Percentiles rank a stretch among this genome's conserved stretches.
These are phyloP conservation scores for Acanthamoeba triangularis DNA, from an alignment of 208 protist genomes.

Conservation along the genomic window DNA sequence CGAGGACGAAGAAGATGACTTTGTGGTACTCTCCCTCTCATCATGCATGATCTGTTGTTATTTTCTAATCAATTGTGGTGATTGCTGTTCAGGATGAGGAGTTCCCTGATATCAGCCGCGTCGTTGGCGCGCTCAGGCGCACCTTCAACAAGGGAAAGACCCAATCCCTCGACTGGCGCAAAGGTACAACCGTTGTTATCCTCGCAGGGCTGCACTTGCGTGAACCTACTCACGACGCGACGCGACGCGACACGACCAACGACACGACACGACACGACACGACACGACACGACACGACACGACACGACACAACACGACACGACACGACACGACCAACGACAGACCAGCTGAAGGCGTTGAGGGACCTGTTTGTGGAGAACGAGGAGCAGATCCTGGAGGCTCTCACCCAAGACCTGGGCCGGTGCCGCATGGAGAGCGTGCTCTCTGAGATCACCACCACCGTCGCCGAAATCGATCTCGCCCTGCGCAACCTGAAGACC, in stretches of 20 bases:
- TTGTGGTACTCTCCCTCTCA: too few relatives aligned
- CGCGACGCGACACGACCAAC: too few relatives aligned
- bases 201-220: too few relatives aligned
- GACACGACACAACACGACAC: not conserved
- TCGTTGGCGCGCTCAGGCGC: not conserved
- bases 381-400: conserved; percentile 50
- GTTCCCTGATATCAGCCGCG: conserved; percentile 1
- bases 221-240: too few relatives aligned
- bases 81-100: not conserved
- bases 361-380: not conserved
- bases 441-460: conserved; percentile 27
- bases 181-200: not conserved
- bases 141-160: conserved; percentile 48
- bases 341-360: conserved; percentile 33
- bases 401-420: conserved; percentile 36
- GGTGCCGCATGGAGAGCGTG: conserved; percentile 26
- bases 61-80: too few relatives aligned
- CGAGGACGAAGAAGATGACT: too few relatives aligned
- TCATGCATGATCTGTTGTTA: too few relatives aligned
- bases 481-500: conserved; percentile 15
- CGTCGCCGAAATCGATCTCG: conserved; percentile 6
- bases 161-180: conserved; percentile 22
- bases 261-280: too few relatives aligned
- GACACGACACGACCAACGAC: not conserved
- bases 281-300: too few relatives aligned